Evolutionary conservation across 73 alveolate genomes (phyloP).

Genomic region (Stentor roeselii): DNA sequence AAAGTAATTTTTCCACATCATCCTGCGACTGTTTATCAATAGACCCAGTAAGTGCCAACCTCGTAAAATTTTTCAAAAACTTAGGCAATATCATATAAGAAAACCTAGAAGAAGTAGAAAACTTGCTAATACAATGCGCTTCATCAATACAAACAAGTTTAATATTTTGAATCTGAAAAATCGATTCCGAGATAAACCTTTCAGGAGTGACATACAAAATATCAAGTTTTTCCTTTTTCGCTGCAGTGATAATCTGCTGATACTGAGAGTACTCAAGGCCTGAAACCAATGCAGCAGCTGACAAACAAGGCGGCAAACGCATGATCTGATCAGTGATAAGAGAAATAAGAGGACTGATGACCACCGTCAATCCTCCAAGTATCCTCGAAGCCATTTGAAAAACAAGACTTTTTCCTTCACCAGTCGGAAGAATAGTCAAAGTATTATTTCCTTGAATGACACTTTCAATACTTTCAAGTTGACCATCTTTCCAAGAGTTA

Average conservation of each 20-base stretch:
- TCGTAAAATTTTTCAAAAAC: conserved; percentile 59
- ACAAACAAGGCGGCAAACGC: conserved; percentile 74
- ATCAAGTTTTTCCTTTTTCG: conserved; percentile 63
- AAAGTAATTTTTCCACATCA: conserved; percentile 54
- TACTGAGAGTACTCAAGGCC: conserved; percentile 65
- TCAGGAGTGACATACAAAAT: conserved; percentile 76
- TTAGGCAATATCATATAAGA: conserved; percentile 74
- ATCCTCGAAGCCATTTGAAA: conserved; percentile 87
- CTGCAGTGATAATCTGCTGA: conserved; percentile 60
- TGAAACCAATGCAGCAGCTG: conserved; percentile 91
- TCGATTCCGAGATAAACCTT: conserved; percentile 78
- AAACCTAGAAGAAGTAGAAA: conserved; percentile 89
- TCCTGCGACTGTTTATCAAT: conserved; percentile 71
- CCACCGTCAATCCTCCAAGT: conserved; percentile 78
- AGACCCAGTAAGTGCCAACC: conserved; percentile 86
- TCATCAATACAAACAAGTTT: conserved; percentile 91
- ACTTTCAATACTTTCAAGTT: conserved; percentile 52
- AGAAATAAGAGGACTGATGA: conserved; percentile 81
- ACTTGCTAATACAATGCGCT: conserved; percentile 87
- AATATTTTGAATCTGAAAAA: conserved; percentile 72
- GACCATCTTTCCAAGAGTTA: conserved; percentile 53
- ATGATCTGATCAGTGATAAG: conserved; percentile 77
- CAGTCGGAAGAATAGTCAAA: conserved; percentile 94
- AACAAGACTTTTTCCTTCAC: conserved; percentile 88
- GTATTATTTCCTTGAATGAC: conserved; percentile 62